phyloP scores from a whole-genome alignment of 2,329 filamentous ascomycete species.

The Xenoacremonium recifei region DNA sequence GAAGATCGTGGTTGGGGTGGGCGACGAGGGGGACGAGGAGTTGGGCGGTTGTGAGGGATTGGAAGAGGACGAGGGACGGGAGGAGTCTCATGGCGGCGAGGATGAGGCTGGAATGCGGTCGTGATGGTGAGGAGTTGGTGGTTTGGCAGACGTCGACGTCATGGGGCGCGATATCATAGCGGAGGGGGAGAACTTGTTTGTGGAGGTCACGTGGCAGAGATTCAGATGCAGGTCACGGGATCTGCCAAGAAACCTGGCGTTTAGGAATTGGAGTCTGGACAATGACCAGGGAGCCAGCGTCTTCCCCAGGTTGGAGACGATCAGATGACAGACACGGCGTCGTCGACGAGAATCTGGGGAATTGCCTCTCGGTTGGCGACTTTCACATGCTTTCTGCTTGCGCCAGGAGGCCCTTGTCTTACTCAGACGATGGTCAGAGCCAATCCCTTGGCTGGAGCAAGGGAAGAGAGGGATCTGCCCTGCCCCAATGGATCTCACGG shows the following conservation, averaged over 20 bases:
- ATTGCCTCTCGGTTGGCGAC: background rate
- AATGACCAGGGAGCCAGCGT: background rate
- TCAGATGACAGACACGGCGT: background rate
- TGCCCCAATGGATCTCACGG: no score
- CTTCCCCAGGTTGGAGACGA: background rate
- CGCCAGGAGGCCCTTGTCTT: no score
- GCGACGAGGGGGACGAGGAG: constrained; percentile 1
- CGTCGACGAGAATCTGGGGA: no score
- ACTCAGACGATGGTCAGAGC: no score
- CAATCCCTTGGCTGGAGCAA: no score
- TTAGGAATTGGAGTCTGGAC: background rate
- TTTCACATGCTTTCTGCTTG: background rate
- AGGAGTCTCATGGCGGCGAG: constrained; percentile 10
- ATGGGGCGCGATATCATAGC: background rate
- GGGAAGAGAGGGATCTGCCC: no score
- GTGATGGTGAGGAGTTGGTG: background rate
- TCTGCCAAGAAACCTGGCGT: no score
- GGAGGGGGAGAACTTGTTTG: background rate
- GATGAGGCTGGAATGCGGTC: constrained; percentile 8
- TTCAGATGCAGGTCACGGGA: background rate
- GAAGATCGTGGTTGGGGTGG: constrained; percentile 8
- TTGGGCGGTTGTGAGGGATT: constrained; percentile 2
- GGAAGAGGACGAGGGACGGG: constrained; percentile 5
- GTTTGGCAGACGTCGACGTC: background rate
- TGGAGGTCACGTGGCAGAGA: background rate